Evolutionary conservation across 2,329 filamentous ascomycete genomes (phyloP).

Genomic region (Pseudogymnoascus sp.): DNA sequence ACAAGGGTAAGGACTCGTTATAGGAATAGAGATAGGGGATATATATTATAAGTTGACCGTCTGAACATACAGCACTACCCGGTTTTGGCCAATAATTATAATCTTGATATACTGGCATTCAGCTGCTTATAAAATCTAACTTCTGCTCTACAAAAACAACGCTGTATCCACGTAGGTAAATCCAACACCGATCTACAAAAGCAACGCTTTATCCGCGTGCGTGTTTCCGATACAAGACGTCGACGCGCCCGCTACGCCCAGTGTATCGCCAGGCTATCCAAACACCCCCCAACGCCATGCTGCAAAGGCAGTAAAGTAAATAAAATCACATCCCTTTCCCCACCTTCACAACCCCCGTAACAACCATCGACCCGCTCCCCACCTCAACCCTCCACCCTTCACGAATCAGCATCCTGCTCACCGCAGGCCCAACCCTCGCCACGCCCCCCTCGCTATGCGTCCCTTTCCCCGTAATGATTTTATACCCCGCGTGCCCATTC

Average conservation of each 20-base stretch:
- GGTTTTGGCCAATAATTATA: not conserved
- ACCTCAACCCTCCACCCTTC: conserved; percentile 80
- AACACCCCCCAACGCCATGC: not conserved
- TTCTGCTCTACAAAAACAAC: not conserved
- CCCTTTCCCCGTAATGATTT: conserved; percentile 74
- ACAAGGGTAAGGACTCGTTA: conserved; percentile 49
- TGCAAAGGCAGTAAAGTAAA: not conserved
- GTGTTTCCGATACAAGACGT: not conserved
- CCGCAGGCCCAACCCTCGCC: conserved; percentile 67
- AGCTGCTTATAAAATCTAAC: not conserved
- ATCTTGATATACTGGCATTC: not conserved
- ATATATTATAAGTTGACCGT: not conserved
- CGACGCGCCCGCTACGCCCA: not conserved
- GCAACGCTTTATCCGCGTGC: not conserved
- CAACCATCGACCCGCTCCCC: conserved; percentile 59
- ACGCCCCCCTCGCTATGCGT: conserved; percentile 69
- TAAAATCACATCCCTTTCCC: conserved; percentile 7
- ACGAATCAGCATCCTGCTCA: conserved; percentile 63
- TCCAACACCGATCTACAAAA: not conserved
- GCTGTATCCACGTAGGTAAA: not conserved
- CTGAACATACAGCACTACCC: not conserved
- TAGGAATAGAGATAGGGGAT: not conserved
- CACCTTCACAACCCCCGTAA: conserved; percentile 47
- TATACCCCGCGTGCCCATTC: conserved; percentile 45
- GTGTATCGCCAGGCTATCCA: not conserved